Evolutionary conservation across 495 filamentous ascomycete genomes (phyloP).

Genomic region (Stereocaulon alpinum): DNA sequence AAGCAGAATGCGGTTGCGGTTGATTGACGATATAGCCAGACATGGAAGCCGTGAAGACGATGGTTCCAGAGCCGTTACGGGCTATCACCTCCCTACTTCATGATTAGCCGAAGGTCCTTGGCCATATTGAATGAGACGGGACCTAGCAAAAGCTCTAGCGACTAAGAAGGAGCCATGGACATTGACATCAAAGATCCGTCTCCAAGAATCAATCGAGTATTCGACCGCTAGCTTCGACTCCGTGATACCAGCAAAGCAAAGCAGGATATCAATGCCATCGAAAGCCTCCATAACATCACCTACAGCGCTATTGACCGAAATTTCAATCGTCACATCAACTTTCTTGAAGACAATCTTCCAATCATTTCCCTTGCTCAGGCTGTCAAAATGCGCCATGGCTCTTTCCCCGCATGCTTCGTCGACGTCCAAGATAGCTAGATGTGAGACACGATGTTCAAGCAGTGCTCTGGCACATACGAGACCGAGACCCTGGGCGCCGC

Average conservation of each 20-base stretch:
- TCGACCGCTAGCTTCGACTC: conserved; percentile 45
- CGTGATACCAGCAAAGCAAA: conserved; percentile 60
- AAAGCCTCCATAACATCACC: conserved; percentile 30
- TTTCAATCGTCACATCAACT: conserved; percentile 49
- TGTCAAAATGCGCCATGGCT: conserved; percentile 9
- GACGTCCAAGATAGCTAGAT: conserved; percentile 53
- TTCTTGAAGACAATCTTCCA: conserved; percentile 27
- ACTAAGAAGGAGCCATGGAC: conserved; percentile 55
- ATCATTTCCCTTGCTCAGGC: not conserved
- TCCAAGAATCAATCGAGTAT: conserved; percentile 45
- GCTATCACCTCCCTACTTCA: conserved; percentile 26
- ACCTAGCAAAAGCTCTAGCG: conserved; percentile 50
- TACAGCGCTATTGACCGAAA: conserved; percentile 37
- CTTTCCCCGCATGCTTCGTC: conserved; percentile 21
- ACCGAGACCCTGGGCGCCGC: conserved; percentile 55
- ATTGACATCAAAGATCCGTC: conserved; percentile 54
- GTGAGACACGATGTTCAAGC: conserved; percentile 55
- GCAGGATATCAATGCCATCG: conserved; percentile 45
- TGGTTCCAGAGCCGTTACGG: conserved; percentile 36
- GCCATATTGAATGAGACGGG: conserved; percentile 13
- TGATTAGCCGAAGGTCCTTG: not conserved
- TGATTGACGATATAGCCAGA: conserved; percentile 70
- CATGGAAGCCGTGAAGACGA: conserved; percentile 69
- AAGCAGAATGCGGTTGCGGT: conserved; percentile 67
- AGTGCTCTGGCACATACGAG: conserved; percentile 47